Evolutionary conservation across 352 stramenopile genomes (phyloP), one percentile per base, ranked within the genome.

Genomic region (Stephanocyclus meneghinianus): DNA sequence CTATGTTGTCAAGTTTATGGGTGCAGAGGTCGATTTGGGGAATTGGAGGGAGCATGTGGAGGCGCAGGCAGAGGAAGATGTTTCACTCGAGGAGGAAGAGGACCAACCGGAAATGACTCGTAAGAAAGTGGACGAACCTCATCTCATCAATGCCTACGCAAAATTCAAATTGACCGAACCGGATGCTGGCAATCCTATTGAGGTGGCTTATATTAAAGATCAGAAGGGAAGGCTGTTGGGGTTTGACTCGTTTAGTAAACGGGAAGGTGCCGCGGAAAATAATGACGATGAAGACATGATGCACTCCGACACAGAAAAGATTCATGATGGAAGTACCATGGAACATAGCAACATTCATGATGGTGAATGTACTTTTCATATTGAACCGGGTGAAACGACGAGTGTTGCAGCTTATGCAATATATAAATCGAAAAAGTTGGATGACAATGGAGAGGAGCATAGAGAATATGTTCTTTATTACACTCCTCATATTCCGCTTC

Each of bases 131-230:
- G 42, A 65, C 1, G 67, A 78, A 35, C 84, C 81, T 18, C 62
- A 85, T 29, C 61, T 92, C 2, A 71, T 92, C 29, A 81, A 85
- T 53, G 68, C 82, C 13, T 57, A 63, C 51, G 76, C 76, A 1
- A 84, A 72, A 48, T 80, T 92, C n/a, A 63, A 71, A 16, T 70
- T 80, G 61, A 60, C 48, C 4, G 68, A 87, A 74, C 45, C 67
- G 29, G 18, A 66, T 1, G 63, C 62, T 66, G 69, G 76, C 55
- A 63, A 78, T 68, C 74, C 71, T 15, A 80, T 87, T 37, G 76
- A 87, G 40, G 66, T 90, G 63, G 87, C 87, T 6, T 92, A 91
- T 72, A 81, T 87, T 18, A 74, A 85, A 29, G 87, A 92, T 84
- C 87, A 92, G 73, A 57, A 84, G 30, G 86, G 86, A 26, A 74